Evolutionary conservation across 2,329 filamentous ascomycete species (phyloP).

Genomic region (Penicillium sumatraense): DNA sequence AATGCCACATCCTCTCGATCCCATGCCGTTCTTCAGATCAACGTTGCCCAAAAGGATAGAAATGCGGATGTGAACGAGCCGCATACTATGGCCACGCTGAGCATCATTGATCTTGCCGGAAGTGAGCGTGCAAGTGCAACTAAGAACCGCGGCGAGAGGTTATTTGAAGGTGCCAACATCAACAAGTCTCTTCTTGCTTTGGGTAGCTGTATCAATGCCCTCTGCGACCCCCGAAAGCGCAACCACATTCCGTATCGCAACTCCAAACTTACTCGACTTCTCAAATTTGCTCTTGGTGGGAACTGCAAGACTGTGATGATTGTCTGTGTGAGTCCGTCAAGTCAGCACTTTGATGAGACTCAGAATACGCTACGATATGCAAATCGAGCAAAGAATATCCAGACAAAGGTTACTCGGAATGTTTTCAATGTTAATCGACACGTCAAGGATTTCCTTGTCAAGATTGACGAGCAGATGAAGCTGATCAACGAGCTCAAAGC

Average conservation of each 20-base stretch:
- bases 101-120: constrained; percentile 95
- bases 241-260: constrained; percentile 98
- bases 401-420: constrained; percentile 98
- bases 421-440: constrained; percentile 99
- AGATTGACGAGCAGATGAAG: constrained; percentile 98
- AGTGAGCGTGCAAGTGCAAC: constrained; percentile 96
- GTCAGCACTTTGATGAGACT: constrained; percentile 95
- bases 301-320: constrained; percentile 99
- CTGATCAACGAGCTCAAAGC: constrained; percentile 94
- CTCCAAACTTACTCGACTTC: constrained; percentile 90
- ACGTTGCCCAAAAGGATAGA: constrained; percentile 89
- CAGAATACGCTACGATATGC: constrained; percentile 98
- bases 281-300: constrained; percentile 96
- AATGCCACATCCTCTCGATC: constrained; percentile 97
- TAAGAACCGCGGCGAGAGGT: constrained; percentile 89
- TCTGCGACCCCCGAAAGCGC: constrained; percentile 88
- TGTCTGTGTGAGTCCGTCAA: constrained; percentile 95
- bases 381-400: constrained; percentile 98
- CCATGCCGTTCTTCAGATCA: constrained; percentile 96
- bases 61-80: constrained; percentile 92
- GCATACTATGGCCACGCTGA: constrained; percentile 96
- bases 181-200: constrained; percentile 96
- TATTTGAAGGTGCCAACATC: constrained; percentile 96
- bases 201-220: constrained; percentile 96
- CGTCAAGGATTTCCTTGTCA: constrained; percentile 98